Percentiles rank a stretch among this genome's conserved stretches.
phyloP scores from a whole-genome alignment of 129 eudicot species.

The sunflower (Helianthus annuus) region DNA sequence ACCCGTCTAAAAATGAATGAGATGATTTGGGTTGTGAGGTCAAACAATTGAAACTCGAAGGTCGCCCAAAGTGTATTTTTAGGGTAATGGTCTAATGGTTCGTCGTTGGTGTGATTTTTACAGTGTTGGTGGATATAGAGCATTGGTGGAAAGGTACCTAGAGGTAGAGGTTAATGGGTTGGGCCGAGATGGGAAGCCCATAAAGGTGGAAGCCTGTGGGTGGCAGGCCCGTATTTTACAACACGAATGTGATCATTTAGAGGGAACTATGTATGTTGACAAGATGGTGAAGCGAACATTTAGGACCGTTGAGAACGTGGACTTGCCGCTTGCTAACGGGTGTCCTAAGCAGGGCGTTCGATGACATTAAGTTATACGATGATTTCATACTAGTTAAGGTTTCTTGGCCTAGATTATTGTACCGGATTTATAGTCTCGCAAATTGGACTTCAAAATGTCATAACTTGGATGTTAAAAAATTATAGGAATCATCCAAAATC shows the following conservation, averaged over 20 bases:
- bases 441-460: background rate
- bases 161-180: slow-evolving; percentile 82
- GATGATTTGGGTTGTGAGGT: background rate
- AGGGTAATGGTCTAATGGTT: slow-evolving; percentile 8
- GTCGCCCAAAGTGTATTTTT: background rate
- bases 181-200: slow-evolving; percentile 60
- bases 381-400: slow-evolving; percentile 1
- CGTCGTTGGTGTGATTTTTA: slow-evolving; percentile 10
- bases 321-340: slow-evolving; percentile 72
- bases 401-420: background rate
- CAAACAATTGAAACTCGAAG: background rate
- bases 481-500: background rate
- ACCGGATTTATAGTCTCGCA: background rate
- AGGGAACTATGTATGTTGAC: slow-evolving; percentile 79
- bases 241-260: slow-evolving; percentile 89
- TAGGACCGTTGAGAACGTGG: slow-evolving; percentile 67
- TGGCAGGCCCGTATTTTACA: slow-evolving; percentile 96
- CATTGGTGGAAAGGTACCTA: slow-evolving; percentile 73
- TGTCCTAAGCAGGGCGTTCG: slow-evolving; percentile 69
- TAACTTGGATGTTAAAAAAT: background rate
- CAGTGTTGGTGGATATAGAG: slow-evolving; percentile 80
- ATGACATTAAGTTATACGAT: slow-evolving; percentile 13
- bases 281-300: slow-evolving; percentile 73
- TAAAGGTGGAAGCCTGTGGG: slow-evolving; percentile 81
- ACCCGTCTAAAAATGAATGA: background rate